Base-by-base conservation (phyloP, 805 yeast genomes). In the Grigorovia humatica region DNA sequence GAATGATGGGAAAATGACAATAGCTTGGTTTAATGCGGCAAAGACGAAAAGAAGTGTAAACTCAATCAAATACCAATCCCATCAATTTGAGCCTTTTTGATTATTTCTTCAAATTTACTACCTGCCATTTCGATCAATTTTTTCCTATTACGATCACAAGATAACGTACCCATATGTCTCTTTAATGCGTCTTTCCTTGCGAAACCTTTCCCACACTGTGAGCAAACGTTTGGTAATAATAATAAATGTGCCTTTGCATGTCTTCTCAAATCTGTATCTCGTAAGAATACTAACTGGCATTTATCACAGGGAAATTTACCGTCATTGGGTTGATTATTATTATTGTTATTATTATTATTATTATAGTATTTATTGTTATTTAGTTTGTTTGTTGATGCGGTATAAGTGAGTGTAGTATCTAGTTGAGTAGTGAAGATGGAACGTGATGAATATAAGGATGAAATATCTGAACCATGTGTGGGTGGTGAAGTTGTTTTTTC, bases 151-250 rank as follows among this genome's bases (percentile, higher is more conserved):
- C 93, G 64, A 56, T 78, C 78, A 70, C 95, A 85, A 0, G 93
- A 85, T 54, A 82, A 68, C 0, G 95, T 85, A 48, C 83, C 84
- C 51, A 73, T 72, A 65, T 85, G 95, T 57, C 95, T 72, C 63
- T 85, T 85, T 58, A 85, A 70, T 0, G 93, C 93, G 67, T 85
- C 95, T 59, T 83, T 84, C 47, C 95, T 70, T 1, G 93, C 91
- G 73, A 85, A 85, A 0, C 93, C 90, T 61, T 85, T 85, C 41
- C 87, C 88, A 70, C 95, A 85, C 17, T 74, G 68, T 6, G 82
- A 79, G 66, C 95, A 85, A 47, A 84, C 79, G 61, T 86, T 83
- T 0, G 91, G 90, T 9, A 87, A 78, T 1, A 83, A 79, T 23
- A 81, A 62, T 47, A 83, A 67, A 67, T 85, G 95, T 44, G 83